Conservation (phyloP, 441 rosid species). For the Pelargonium hybrid region DNA sequence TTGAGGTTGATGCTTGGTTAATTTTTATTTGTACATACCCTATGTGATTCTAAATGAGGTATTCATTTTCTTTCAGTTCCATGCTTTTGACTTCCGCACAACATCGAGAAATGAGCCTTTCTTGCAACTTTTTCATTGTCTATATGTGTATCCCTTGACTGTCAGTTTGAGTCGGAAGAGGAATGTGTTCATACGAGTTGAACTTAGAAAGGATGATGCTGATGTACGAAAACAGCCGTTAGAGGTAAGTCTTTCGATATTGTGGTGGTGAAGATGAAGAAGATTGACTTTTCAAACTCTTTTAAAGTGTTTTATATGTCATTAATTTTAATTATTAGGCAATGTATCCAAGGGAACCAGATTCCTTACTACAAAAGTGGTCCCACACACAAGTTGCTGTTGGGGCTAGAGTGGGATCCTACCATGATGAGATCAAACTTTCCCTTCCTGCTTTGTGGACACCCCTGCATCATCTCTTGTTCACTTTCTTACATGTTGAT, state of each 20-base stretch:
- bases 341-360: constrained; percentile 81
- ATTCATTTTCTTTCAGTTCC: constrained; percentile 41
- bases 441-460: constrained; percentile 94
- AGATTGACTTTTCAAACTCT: neutral
- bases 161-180: constrained; percentile 90
- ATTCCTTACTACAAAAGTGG: constrained; percentile 66
- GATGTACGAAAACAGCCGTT: constrained; percentile 87
- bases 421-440: constrained; percentile 91
- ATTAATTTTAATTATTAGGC: constrained; percentile 44
- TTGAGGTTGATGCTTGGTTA: neutral
- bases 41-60: constrained; percentile 15
- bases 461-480: constrained; percentile 83
- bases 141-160: constrained; percentile 78
- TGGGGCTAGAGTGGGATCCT: constrained; percentile 79
- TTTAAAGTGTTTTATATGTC: constrained; percentile 13
- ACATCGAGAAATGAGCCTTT: constrained; percentile 94
- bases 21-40: neutral
- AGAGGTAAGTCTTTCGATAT: constrained; percentile 49
- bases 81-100: constrained; percentile 96
- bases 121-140: constrained; percentile 91
- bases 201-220: constrained; percentile 86
- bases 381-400: constrained; percentile 88
- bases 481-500: constrained; percentile 96
- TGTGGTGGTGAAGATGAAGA: constrained; percentile 11
- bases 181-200: constrained; percentile 81